Conservation (phyloP, 1,284 basidiomycete genomes). For the Microbotryomycetes sp. region DNA sequence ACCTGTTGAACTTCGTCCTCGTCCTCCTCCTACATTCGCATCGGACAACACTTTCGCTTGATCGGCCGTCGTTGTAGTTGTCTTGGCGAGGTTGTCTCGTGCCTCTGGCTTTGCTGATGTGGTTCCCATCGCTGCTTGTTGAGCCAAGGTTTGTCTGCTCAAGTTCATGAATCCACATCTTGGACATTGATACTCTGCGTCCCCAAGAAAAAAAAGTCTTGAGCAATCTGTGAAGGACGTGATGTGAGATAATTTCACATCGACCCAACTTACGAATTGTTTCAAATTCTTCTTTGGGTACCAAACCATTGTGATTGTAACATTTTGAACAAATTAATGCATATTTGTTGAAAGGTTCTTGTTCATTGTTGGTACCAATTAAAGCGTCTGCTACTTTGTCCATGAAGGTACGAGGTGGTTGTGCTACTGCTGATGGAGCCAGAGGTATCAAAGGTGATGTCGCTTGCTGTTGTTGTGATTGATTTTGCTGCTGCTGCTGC, state of each 20-base stretch:
- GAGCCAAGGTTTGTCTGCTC: too few species aligned
- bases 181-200: conserved; percentile 67
- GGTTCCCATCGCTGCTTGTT: too few species aligned
- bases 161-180: conserved; percentile 69
- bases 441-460: conserved; percentile 65
- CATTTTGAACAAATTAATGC: conserved; percentile 92
- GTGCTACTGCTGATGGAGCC: conserved; percentile 45
- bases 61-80: too few species aligned
- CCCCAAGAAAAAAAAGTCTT: background rate
- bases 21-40: background rate
- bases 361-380: conserved; percentile 43
- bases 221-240: too few species aligned
- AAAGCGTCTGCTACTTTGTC: conserved; percentile 46
- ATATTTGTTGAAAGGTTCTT: conserved; percentile 55
- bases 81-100: too few species aligned
- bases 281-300: conserved; percentile 81
- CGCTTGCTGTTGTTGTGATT: background rate
- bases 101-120: too few species aligned
- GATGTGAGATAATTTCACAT: too few species aligned
- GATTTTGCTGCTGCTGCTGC: conserved; percentile 4
- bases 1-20: background rate
- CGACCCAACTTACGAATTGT: conserved; percentile 76
- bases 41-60: too few species aligned
- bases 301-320: conserved; percentile 88
- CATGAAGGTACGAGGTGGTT: conserved; percentile 35